A percentile compares a stretch with the other conserved stretches of the same genome.
phyloP scores from a whole-genome alignment of 1,284 basidiomycete species.

The Schizophyllum amplum region DNA sequence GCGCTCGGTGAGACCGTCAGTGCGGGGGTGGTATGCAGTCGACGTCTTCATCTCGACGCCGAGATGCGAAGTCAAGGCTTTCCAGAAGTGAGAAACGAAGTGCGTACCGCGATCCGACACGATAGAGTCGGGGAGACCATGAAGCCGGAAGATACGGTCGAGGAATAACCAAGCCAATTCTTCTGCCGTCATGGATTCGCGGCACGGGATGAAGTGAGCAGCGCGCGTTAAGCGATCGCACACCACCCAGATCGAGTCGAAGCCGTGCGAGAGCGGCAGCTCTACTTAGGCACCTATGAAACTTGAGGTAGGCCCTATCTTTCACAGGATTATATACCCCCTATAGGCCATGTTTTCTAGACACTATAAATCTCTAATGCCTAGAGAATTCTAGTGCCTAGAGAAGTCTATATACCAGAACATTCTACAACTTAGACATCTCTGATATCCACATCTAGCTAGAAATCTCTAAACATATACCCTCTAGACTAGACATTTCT shows the following conservation, averaged over 20 bases:
- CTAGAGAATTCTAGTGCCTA: too few species aligned
- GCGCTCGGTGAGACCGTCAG: constrained; percentile 32
- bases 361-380: too few species aligned
- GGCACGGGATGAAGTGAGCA: constrained; percentile 25
- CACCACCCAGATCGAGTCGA: constrained; percentile 30
- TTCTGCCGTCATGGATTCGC: constrained; percentile 23
- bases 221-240: constrained; percentile 30
- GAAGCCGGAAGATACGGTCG: constrained; percentile 22
- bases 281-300: too few species aligned
- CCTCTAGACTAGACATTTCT: too few species aligned
- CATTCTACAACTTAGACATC: too few species aligned
- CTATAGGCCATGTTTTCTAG: too few species aligned
- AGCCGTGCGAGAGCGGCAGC: constrained; percentile 26
- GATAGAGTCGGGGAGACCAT: constrained; percentile 24
- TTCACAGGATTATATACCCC: too few species aligned
- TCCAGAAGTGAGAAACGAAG: constrained; percentile 26
- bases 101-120: constrained; percentile 23
- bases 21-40: constrained; percentile 23
- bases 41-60: constrained; percentile 19
- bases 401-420: too few species aligned
- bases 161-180: constrained; percentile 25
- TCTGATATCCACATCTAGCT: too few species aligned
- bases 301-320: too few species aligned
- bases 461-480: too few species aligned
- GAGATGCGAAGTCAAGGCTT: constrained; percentile 15